Percentiles rank a stretch among this genome's conserved stretches.
These are phyloP conservation scores for Tetrahymena malaccensis DNA, from an alignment of 73 alveolate genomes.

Conservation along the genomic window DNA sequence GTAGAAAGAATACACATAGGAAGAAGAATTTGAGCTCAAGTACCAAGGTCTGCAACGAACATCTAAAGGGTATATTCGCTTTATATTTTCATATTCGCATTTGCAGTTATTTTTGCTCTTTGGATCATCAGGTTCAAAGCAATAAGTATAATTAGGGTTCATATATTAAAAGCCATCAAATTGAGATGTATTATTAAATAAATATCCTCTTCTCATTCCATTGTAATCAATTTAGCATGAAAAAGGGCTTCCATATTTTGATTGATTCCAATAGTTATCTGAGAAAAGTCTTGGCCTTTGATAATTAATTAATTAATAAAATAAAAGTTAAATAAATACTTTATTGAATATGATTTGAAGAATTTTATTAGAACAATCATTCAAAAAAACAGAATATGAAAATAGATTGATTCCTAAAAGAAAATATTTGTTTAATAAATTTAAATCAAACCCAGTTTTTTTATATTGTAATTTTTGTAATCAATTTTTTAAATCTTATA, in stretches of 20 bases:
- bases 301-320: too few relatives aligned
- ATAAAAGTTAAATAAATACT: too few relatives aligned
- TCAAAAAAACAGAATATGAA: too few relatives aligned
- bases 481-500: too few relatives aligned
- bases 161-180: neutral
- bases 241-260: neutral
- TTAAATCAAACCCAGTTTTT: too few relatives aligned
- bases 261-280: neutral
- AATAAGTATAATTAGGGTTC: neutral
- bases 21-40: neutral
- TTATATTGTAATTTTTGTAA: too few relatives aligned
- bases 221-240: neutral
- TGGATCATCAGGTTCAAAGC: neutral
- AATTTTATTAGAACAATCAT: neutral
- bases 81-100: neutral
- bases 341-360: neutral
- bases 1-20: neutral
- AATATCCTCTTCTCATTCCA: neutral
- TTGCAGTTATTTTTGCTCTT: neutral
- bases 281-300: neutral
- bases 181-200: neutral
- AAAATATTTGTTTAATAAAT: too few relatives aligned
- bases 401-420: too few relatives aligned
- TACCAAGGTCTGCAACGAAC: neutral
- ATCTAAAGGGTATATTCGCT: neutral